phyloP scores from a whole-genome alignment of 257 asterid genomes.

The Solanum raphanifolium region DNA sequence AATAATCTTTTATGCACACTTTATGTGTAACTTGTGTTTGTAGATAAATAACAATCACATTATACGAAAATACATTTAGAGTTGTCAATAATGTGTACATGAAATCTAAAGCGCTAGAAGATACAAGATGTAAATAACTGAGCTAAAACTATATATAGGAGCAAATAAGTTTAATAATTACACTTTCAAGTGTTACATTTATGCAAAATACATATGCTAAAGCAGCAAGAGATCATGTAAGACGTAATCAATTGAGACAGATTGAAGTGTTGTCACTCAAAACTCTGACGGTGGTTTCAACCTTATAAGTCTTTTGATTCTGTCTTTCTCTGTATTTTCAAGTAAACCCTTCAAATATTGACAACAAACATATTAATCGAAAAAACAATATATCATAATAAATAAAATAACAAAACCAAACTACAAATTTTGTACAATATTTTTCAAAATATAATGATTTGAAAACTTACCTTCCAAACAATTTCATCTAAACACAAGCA shows the following conservation, averaged over 20 bases:
- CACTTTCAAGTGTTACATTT: neutral
- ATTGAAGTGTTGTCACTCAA: neutral
- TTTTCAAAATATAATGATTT: neutral
- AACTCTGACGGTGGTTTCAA: constrained; percentile 30
- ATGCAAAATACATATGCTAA: neutral
- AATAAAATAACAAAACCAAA: neutral
- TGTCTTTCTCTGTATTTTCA: constrained; percentile 42
- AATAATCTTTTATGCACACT: neutral
- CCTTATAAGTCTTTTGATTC: constrained; percentile 31
- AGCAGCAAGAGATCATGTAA: neutral
- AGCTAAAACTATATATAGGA: neutral
- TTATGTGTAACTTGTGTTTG: neutral
- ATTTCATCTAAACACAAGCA: constrained; percentile 98
- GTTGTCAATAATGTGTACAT: neutral
- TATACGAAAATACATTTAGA: neutral
- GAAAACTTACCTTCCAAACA: constrained; percentile 65
- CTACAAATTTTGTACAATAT: too few species aligned
- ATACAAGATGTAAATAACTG: neutral
- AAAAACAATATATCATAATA: neutral
- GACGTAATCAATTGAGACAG: neutral
- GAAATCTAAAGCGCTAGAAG: neutral
- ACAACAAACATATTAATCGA: neutral
- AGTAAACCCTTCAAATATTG: constrained; percentile 26
- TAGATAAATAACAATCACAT: neutral
- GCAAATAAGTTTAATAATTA: neutral